Evolutionary conservation across 108 stramenopile genomes (phyloP), one percentile per base, ranked within the genome.

Genomic region (Conticribra guillardii): DNA sequence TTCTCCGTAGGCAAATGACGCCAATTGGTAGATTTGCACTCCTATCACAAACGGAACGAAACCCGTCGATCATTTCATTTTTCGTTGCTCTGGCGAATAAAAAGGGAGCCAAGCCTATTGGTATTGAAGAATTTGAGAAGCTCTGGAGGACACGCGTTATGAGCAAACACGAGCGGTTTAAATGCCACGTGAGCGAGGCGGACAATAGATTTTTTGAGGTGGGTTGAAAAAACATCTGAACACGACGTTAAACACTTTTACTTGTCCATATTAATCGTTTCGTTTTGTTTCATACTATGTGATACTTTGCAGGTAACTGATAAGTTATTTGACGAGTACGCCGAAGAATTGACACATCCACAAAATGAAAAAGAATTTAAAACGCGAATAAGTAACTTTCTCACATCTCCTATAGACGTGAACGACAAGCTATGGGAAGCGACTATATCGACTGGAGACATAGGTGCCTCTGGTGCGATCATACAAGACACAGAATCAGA

Each of bases 11-110:
- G n/a, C 73, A 58, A 47, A 56, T 73, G 73, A 73, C 73, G 2
- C 50, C 73, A 26, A 47, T 73, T 19, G 73, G 73, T 16, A 66
- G 54, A 37, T 73, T 73, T 63, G 55, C 73, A 7, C 37, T 73
- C 4, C 34, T 33, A 9, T 73, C 73, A 47, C 73, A 73, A 67
- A 73, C 73, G 14, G 61, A 73, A 31, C 41, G 32, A 18, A 67
- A 67, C 15, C 73, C 54, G 22, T 67, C 65, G 14, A 67, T 67
- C n/a, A 56, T 73, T 11, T 28, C 73, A 8, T 73, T 73, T 46
- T 73, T 73, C 55, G 31, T 67, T 44, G 64, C 65, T 24, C 32
- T 61, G 9, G 45, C 66, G 24, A 69, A 63, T 29, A 63, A 70
- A 55, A 18, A 41, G 14, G 73, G 55, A 17, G 11, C 11, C 8